phyloP scores from a whole-genome alignment of 23 red algal species.

The Pyropia haitanensis region DNA sequence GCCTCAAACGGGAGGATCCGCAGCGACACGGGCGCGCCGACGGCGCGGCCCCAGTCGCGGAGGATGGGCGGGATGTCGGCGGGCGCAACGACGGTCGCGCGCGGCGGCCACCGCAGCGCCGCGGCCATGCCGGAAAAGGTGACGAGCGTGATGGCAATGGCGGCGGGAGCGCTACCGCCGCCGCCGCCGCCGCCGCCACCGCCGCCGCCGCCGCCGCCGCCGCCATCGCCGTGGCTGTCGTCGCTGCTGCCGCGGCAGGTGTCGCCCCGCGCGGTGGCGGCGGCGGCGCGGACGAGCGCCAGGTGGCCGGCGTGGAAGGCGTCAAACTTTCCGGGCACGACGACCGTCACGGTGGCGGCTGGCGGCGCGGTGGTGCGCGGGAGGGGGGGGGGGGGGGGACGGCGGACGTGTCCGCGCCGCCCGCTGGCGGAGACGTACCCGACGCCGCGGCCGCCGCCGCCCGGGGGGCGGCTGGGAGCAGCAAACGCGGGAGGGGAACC shows the following conservation, averaged over 20 bases:
- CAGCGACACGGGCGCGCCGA: conserved; percentile 4
- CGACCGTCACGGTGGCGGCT: conserved; percentile 6
- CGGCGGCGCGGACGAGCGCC: conserved; percentile 40
- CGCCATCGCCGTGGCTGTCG: too few relatives aligned
- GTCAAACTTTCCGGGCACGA: conserved; percentile 86
- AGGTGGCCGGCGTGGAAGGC: conserved; percentile 75
- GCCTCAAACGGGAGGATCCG: conserved; percentile 23
- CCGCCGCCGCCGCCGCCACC: too few relatives aligned
- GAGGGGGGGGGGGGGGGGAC: too few relatives aligned
- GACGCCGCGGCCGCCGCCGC: too few relatives aligned
- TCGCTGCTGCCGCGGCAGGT: too few relatives aligned
- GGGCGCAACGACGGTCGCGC: conserved; percentile 23
- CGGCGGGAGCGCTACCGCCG: too few relatives aligned
- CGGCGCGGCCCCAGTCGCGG: conserved; percentile 5
- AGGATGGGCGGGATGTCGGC: conserved; percentile 29
- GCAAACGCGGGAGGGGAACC: too few relatives aligned
- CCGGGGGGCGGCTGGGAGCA: too few relatives aligned
- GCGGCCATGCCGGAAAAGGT: conserved; percentile 49
- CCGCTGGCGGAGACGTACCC: too few relatives aligned
- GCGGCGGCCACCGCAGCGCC: conserved; percentile 26
- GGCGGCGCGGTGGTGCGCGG: too few relatives aligned
- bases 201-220: too few relatives aligned
- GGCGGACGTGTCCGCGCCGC: too few relatives aligned
- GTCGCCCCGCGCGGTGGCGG: conserved; percentile 15
- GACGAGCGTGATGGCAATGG: conserved; percentile 13